Conservation (phyloP, 768 basidiomycete genomes). For the Kwoniella sp. region DNA sequence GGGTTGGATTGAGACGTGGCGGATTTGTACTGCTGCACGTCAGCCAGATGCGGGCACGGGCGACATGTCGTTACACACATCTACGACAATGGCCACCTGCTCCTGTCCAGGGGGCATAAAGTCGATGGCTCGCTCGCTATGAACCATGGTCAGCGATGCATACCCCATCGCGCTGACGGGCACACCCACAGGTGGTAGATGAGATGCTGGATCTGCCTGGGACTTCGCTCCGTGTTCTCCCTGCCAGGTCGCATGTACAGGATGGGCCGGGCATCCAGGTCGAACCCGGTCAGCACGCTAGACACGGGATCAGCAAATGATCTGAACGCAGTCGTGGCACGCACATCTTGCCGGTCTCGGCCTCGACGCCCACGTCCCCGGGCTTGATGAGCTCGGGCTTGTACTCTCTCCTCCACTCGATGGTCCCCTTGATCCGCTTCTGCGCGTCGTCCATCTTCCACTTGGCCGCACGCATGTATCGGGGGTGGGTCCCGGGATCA, state of each 20-base stretch:
- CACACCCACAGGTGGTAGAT: constrained; percentile 74
- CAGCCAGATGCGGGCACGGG: background rate
- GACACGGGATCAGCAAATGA: background rate
- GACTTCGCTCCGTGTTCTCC: constrained; percentile 74
- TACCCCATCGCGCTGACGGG: background rate
- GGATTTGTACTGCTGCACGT: constrained; percentile 58
- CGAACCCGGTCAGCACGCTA: constrained; percentile 78
- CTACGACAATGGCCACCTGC: constrained; percentile 55
- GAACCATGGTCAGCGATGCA: background rate
- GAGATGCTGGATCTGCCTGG: constrained; percentile 75
- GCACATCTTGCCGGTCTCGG: constrained; percentile 83
- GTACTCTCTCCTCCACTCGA: constrained; percentile 81
- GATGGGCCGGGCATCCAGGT: constrained; percentile 78
- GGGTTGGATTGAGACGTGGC: constrained; percentile 79
- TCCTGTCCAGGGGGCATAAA: constrained; percentile 81
- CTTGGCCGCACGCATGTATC: constrained; percentile 81
- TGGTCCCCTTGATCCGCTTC: constrained; percentile 68
- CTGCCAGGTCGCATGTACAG: constrained; percentile 82
- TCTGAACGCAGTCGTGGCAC: constrained; percentile 33
- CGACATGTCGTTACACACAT: constrained; percentile 11
- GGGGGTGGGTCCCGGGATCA: constrained; percentile 61
- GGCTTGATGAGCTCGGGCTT: constrained; percentile 79
- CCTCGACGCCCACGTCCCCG: constrained; percentile 69
- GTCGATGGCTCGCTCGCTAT: constrained; percentile 81
- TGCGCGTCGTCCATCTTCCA: constrained; percentile 75